Evolutionary conservation across 2,329 filamentous ascomycete genomes (phyloP).

Genomic region (Botrytis pseudocinerea): DNA sequence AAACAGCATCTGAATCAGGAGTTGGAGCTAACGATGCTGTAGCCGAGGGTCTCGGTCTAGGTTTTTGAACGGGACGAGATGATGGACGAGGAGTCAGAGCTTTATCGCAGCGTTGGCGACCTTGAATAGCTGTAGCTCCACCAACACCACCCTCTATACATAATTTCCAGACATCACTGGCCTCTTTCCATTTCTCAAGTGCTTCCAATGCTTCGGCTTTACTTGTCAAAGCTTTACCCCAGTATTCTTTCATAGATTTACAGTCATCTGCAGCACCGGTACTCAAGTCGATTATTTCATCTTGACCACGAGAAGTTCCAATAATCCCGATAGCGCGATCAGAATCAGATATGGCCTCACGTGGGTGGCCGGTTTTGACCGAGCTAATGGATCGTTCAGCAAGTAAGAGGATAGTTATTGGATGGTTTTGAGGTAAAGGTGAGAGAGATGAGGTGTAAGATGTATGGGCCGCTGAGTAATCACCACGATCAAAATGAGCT

Average conservation of each 20-base stretch:
- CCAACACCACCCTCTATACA: slow-evolving; percentile 85
- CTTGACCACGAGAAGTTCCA: slow-evolving; percentile 74
- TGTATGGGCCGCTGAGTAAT: slow-evolving; percentile 82
- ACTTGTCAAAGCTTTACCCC: slow-evolving; percentile 87
- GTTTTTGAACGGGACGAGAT: slow-evolving; percentile 46
- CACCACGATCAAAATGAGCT: slow-evolving; percentile 89
- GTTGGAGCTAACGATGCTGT: slow-evolving; percentile 45
- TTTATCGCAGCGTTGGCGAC: slow-evolving; percentile 85
- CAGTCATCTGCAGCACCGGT: slow-evolving; percentile 57
- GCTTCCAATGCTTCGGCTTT: slow-evolving; percentile 96
- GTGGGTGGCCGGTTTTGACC: slow-evolving; percentile 89
- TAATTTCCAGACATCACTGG: slow-evolving; percentile 74
- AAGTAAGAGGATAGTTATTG: slow-evolving; percentile 81
- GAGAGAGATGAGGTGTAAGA: slow-evolving; percentile 78
- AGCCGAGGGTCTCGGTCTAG: slow-evolving; percentile 47
- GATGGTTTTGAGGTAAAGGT: slow-evolving; percentile 74
- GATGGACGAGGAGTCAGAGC: slow-evolving; percentile 69
- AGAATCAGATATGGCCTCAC: slow-evolving; percentile 80
- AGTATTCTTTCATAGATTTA: slow-evolving; percentile 91
- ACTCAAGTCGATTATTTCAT: slow-evolving; percentile 73
- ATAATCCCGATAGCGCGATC: slow-evolving; percentile 80
- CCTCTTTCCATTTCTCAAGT: slow-evolving; percentile 91
- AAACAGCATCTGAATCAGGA: slow-evolving; percentile 72
- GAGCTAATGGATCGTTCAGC: slow-evolving; percentile 89
- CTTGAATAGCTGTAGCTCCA: slow-evolving; percentile 80